phyloP scores from a whole-genome alignment of 1,139 yeast species.

The Kodamaea ohmeri region DNA sequence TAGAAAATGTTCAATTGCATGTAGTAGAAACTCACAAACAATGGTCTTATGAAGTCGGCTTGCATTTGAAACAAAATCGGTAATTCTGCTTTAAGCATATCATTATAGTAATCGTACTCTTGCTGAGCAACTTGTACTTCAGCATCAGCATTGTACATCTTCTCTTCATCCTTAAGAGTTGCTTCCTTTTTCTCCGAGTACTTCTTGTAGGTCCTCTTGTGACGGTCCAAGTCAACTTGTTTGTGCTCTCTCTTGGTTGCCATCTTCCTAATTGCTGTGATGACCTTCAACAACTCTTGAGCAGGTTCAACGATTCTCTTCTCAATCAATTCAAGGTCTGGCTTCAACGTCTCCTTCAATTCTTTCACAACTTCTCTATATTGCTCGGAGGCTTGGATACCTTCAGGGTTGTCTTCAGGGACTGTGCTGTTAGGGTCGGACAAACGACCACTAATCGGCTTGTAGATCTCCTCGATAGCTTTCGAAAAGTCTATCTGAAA shows the following conservation, averaged over 20 bases:
- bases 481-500: constrained; percentile 91
- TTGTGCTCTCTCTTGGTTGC: constrained; percentile 94
- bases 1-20: constrained; percentile 97
- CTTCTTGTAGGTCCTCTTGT: constrained; percentile 63
- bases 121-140: constrained; percentile 89
- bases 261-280: constrained; percentile 84
- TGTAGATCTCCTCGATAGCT: constrained; percentile 92
- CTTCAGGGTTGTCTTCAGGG: constrained; percentile 95
- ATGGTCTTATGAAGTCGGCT: constrained; percentile 86
- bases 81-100: constrained; percentile 84
- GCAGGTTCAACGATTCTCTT: constrained; percentile 89
- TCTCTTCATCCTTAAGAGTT: constrained; percentile 86
- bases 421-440: constrained; percentile 83
- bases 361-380: constrained; percentile 86
- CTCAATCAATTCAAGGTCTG: constrained; percentile 91
- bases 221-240: constrained; percentile 91
- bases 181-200: constrained; percentile 80
- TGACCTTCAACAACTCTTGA: constrained; percentile 80
- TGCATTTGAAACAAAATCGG: constrained; percentile 86
- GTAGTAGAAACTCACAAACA: constrained; percentile 90
- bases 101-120: constrained; percentile 94
- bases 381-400: constrained; percentile 90
- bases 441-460: constrained; percentile 90
- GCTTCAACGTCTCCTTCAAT: constrained; percentile 79
- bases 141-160: constrained; percentile 81